phyloP scores from a whole-genome alignment of 176 grass and related monocot species.

The Juncus effusus region DNA sequence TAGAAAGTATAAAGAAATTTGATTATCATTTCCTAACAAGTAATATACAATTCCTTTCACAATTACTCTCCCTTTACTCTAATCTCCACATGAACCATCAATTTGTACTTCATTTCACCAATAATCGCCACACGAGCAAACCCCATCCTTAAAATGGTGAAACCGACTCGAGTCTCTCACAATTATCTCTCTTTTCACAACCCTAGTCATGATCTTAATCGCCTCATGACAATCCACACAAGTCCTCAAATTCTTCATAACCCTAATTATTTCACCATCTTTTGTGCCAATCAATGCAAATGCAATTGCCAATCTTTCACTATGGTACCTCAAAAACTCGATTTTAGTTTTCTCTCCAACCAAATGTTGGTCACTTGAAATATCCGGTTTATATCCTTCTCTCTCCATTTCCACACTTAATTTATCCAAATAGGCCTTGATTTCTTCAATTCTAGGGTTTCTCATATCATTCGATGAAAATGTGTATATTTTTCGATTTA shows the following conservation, averaged over 20 bases:
- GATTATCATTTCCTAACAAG: too few species aligned
- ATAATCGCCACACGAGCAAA: slow-evolving; percentile 75
- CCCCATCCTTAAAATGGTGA: slow-evolving; percentile 70
- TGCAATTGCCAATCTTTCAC: slow-evolving; percentile 71
- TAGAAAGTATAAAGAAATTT: too few species aligned
- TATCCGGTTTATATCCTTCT: slow-evolving; percentile 56
- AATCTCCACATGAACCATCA: too few species aligned
- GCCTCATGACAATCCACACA: slow-evolving; percentile 63
- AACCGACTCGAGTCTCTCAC: slow-evolving; percentile 69
- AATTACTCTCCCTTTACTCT: too few species aligned
- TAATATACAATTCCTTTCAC: too few species aligned
- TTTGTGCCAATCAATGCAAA: slow-evolving; percentile 67
- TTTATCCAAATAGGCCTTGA: slow-evolving; percentile 56
- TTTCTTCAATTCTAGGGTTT: slow-evolving; percentile 61
- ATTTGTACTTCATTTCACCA: slow-evolving; percentile 40
- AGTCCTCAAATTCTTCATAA: slow-evolving; percentile 69
- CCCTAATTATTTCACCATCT: slow-evolving; percentile 42
- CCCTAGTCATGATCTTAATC: slow-evolving; percentile 70
- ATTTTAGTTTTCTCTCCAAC: slow-evolving; percentile 67
- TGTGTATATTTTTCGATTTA: slow-evolving; percentile 61
- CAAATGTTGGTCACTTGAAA: slow-evolving; percentile 60
- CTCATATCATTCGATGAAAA: slow-evolving; percentile 81
- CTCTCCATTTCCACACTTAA: slow-evolving; percentile 73
- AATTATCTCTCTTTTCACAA: slow-evolving; percentile 62
- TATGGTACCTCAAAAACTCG: slow-evolving; percentile 77